Base-by-base conservation (phyloP, 768 basidiomycete species). In the Suillus bovinus region DNA sequence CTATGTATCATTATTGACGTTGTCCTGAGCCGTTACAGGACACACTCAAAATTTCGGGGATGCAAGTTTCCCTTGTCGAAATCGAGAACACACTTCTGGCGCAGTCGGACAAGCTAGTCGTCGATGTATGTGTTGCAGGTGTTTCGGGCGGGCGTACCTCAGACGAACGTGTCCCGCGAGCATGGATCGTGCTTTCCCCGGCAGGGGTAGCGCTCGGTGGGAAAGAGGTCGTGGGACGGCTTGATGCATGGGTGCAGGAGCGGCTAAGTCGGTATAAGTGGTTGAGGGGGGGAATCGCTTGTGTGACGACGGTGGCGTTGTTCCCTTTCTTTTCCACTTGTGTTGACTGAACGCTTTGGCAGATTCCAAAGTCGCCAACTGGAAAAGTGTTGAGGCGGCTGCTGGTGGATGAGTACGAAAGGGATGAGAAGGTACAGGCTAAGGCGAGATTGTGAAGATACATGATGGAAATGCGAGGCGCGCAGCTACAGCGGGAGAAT, bases 31-130 rank as follows among this genome's bases (percentile, higher is more conserved):
- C 10, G 33, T 34, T 9, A 14, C 42, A 89, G 84, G 90, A 91
- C 67, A 89, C 84, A 1, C 76, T 91, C 31, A 91, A 91, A 70
- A 80, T 91, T 13, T 89, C 87, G 0, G 89, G 89, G 4, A 76
- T 74, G n/a, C 90, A 91, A 72, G 89, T 91, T 0, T 88, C 89
- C 0, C 89, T 89, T 0, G 80, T 82, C 11, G 89, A 91, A 68
- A 86, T 90, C 64, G 90, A 90, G 70, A 77, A 82, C 50, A 80
- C 79, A 31, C 75, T 91, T 4, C 77, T 86, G 16, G 79, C 81
- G 0, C 82, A 90, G 49, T 86, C 88, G 0, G 77, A 78, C 17
- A 77, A 77, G 52, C 77, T 89, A 59, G 82, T 90, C 63, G 72
- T 69, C 11, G 90, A 91, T 66, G 86, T 78, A 6, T 79, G 82